Percentiles rank a stretch among this genome's conserved stretches.
These are phyloP conservation scores for Ganoderma resinaceum DNA, from an alignment of 1,284 basidiomycete genomes.

Conservation along the genomic window DNA sequence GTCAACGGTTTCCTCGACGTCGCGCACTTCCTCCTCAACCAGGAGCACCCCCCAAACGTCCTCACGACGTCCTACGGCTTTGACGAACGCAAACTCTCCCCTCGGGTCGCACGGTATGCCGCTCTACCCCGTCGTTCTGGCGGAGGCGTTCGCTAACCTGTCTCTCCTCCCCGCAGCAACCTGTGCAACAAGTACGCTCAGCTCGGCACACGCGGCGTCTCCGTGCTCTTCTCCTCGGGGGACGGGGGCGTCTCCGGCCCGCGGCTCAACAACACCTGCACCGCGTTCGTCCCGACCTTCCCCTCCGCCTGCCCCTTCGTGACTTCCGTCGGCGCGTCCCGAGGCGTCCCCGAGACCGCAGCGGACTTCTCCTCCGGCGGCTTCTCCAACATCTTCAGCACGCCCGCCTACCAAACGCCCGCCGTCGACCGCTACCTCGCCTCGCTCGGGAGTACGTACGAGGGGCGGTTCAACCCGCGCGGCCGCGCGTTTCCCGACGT, in stretches of 20 bases:
- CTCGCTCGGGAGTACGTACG: constrained; percentile 38
- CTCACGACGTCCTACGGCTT: constrained; percentile 52
- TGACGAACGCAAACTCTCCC: constrained; percentile 35
- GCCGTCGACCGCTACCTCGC: constrained; percentile 44
- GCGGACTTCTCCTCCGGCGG: constrained; percentile 53
- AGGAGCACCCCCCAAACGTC: constrained; percentile 53
- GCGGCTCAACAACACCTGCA: constrained; percentile 49
- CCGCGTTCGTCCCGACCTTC: constrained; percentile 72
- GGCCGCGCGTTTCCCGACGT: constrained; percentile 44
- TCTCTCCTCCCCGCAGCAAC: constrained; percentile 27
- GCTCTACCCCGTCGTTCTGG: constrained; percentile 38
- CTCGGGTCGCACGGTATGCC: constrained; percentile 62
- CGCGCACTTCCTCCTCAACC: constrained; percentile 38
- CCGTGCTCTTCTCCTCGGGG: constrained; percentile 71
- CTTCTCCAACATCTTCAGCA: constrained; percentile 54
- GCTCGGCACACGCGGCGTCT: constrained; percentile 66
- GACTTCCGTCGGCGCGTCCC: constrained; percentile 68
- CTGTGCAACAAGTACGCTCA: constrained; percentile 68
- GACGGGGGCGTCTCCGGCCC: constrained; percentile 71
- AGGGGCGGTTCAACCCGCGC: constrained; percentile 39
- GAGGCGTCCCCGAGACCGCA: constrained; percentile 57
- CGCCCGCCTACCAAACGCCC: constrained; percentile 48
- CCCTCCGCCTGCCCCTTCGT: constrained; percentile 69
- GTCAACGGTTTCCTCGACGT: constrained; percentile 36
- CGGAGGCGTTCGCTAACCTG: background rate